A percentile compares a stretch with the other conserved stretches of the same genome.
phyloP scores from a whole-genome alignment of 805 yeast genomes.

The Pichia insulana region DNA sequence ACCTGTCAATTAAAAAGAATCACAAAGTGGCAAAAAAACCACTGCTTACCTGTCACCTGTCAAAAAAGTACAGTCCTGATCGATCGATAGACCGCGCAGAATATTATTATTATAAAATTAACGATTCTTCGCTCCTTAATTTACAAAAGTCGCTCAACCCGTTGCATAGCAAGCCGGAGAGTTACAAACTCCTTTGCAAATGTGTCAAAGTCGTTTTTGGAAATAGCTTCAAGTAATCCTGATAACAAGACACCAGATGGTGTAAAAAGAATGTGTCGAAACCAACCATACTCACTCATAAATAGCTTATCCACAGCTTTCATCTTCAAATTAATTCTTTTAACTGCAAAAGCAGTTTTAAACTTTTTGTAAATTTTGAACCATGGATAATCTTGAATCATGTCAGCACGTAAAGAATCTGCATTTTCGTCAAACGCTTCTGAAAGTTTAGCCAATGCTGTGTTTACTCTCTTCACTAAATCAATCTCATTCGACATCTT shows the following conservation, averaged over 20 bases:
- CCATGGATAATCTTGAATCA: conserved; percentile 71
- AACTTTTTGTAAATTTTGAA: conserved; percentile 54
- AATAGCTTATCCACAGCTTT: conserved; percentile 50
- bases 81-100: no score
- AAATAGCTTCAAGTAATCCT: conserved; percentile 43
- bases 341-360: conserved; percentile 46
- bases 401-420: conserved; percentile 37
- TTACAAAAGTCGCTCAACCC: not conserved
- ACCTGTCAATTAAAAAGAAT: not conserved
- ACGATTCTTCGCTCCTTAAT: not conserved
- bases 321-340: conserved; percentile 44
- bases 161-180: conserved; percentile 4
- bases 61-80: no score
- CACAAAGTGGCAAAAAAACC: no score
- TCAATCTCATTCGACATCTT: conserved; percentile 30
- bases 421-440: conserved; percentile 16
- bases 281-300: conserved; percentile 34
- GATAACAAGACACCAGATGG: conserved; percentile 52
- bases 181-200: conserved; percentile 14
- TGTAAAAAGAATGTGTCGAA: conserved; percentile 56
- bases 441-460: conserved; percentile 9
- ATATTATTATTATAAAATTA: no score
- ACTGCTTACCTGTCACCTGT: no score
- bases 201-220: conserved; percentile 30
- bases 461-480: not conserved